These are phyloP conservation scores for Lentinus tigrinus DNA, from an alignment of 768 basidiomycete species.

Conservation along the genomic window DNA sequence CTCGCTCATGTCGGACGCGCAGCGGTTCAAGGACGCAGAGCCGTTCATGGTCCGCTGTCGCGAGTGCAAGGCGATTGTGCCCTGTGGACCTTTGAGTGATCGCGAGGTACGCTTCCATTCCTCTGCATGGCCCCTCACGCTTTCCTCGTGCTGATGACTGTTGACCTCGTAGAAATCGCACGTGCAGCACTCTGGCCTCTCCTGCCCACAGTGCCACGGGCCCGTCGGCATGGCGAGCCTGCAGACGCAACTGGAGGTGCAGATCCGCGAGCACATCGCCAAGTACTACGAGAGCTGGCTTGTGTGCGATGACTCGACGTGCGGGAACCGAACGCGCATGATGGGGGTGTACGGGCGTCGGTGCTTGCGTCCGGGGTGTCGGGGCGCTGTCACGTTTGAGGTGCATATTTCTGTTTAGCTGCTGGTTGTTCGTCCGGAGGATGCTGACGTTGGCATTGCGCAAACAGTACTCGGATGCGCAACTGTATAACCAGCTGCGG, in stretches of 20 bases:
- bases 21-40: slow-evolving; percentile 78
- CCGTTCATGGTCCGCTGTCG: slow-evolving; percentile 78
- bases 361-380: slow-evolving; percentile 72
- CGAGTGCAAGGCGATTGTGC: slow-evolving; percentile 58
- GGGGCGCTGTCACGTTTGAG: slow-evolving; percentile 71
- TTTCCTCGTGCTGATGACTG: not conserved
- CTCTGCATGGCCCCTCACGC: not conserved
- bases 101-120: slow-evolving; percentile 47
- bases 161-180: slow-evolving; percentile 54
- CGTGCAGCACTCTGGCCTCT: slow-evolving; percentile 60
- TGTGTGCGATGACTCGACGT: slow-evolving; percentile 83
- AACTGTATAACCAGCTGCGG: slow-evolving; percentile 87
- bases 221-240: slow-evolving; percentile 59
- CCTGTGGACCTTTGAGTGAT: slow-evolving; percentile 60
- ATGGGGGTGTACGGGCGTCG: slow-evolving; percentile 90
- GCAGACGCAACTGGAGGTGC: slow-evolving; percentile 81
- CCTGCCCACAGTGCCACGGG: slow-evolving; percentile 67
- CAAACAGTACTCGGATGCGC: slow-evolving; percentile 77
- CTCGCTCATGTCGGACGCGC: slow-evolving; percentile 83
- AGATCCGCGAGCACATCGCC: slow-evolving; percentile 74
- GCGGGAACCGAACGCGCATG: slow-evolving; percentile 82
- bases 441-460: slow-evolving; percentile 3
- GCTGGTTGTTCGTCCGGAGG: not conserved
- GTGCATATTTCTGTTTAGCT: slow-evolving; percentile 40
- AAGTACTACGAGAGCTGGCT: slow-evolving; percentile 91